Base-by-base conservation (phyloP, 768 basidiomycete genomes). In the Neoboletus subvelutipes region DNA sequence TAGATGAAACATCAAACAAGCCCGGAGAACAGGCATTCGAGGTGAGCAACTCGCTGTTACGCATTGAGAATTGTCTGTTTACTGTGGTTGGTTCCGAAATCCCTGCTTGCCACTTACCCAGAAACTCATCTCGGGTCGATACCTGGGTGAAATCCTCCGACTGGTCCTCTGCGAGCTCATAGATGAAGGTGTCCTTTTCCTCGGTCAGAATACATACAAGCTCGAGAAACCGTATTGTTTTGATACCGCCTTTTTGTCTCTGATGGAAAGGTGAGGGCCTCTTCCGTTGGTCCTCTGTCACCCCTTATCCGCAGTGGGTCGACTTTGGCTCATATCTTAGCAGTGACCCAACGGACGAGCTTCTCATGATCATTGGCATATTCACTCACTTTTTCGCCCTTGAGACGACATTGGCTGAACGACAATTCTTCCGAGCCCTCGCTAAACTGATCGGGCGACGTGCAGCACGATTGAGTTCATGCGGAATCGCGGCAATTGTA, bases 151-250 rank as follows among this genome's bases (percentile, higher is more conserved):
- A 76, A 94, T 98, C 64, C 81, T 98, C 63, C 88, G 96, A n/a
- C 79, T 98, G 29, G 88, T 98, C 63, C 83, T 99, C 57, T 91
- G 88, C 68, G 96, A 99, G 72, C 85, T 99, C 48, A 94, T 97
- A 68, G 95, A 97, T 68, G 90, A 94, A 63, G 97, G 96, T 73
- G 90, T 95, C 20, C 83, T 99, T 52, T 99, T 99, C 86, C 83
- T 97, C 31, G 95, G 97, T 26, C 96, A 99, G 75, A 93, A 96
- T 72, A 97, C 96, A 1, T 98, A 98, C 83, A 98, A 98, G 78
- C 84, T 99, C 39, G 95, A 98, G 75, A 91, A 83, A 62, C 84
- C 94, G 20, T 94, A 94, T 71, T 87, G 83, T 29, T 87, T 99
- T 66, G 96, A 99, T 72, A 99, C 97, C 2, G 95, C 96, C 1